Percentiles rank a stretch among this genome's conserved stretches.
phyloP scores from a whole-genome alignment of 768 basidiomycete species.

The Tubosaeta sp. region DNA sequence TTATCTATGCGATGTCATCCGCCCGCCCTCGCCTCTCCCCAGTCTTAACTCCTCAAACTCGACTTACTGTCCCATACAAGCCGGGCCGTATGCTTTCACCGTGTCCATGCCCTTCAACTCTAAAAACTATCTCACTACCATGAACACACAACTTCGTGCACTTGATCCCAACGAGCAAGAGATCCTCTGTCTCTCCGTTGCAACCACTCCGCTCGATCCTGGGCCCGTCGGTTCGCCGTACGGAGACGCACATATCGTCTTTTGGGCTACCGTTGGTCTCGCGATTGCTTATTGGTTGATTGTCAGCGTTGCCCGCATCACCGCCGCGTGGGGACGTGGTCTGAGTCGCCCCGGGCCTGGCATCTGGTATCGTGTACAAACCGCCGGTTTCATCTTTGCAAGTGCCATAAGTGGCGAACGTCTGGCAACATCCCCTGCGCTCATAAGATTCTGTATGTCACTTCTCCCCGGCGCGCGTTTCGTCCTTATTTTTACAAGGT shows the following conservation, averaged over 20 bases:
- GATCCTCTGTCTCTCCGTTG: slow-evolving; percentile 76
- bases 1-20: slow-evolving; percentile 74
- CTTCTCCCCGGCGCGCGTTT: slow-evolving; percentile 8
- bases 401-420: slow-evolving; percentile 93
- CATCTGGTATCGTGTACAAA: slow-evolving; percentile 70
- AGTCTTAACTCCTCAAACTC: slow-evolving; percentile 31
- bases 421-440: slow-evolving; percentile 75
- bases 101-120: slow-evolving; percentile 62
- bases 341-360: slow-evolving; percentile 51
- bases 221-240: slow-evolving; percentile 52
- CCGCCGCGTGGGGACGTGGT: slow-evolving; percentile 82
- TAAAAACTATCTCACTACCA: slow-evolving; percentile 73
- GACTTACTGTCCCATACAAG: slow-evolving; percentile 70
- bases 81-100: slow-evolving; percentile 81
- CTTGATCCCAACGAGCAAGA: slow-evolving; percentile 84
- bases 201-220: slow-evolving; percentile 72
- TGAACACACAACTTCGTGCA: slow-evolving; percentile 79
- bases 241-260: slow-evolving; percentile 61
- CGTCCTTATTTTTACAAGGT: slow-evolving; percentile 41
- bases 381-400: slow-evolving; percentile 82
- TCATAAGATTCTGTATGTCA: slow-evolving; percentile 82
- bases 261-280: slow-evolving; percentile 71
- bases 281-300: slow-evolving; percentile 78
- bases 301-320: slow-evolving; percentile 75
- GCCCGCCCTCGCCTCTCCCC: slow-evolving; percentile 72